Base-by-base conservation (phyloP, 495 filamentous ascomycete species). In the Hypoxylon lenormandii region DNA sequence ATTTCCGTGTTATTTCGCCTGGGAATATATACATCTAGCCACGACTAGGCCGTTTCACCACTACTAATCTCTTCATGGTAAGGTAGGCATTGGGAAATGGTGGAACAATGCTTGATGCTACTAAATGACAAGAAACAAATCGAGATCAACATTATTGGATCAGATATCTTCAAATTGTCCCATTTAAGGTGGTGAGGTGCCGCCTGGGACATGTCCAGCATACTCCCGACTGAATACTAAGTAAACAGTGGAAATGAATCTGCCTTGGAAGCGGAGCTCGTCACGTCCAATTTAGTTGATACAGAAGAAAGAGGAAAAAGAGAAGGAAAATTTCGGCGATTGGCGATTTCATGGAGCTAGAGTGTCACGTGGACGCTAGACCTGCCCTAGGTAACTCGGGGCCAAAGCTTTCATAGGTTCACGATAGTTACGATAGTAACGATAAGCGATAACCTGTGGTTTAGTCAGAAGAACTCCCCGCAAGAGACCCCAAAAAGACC, bases 211-310 rank as follows among this genome's bases (percentile, higher is more conserved):
- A 88, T 85, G 30, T 59, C 85, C 84, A 82, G 78, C 84, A 84
- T 79, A 74, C 79, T 78, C 77, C 80, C 77, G 21, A 75, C 73
- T 28, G 19, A 38, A 43, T 61, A 75, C 73, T 28, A 15, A 38
- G 36, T 61, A 53, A 42, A 45, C 38, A 46, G 70, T 61, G 77
- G 79, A 77, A 80, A 72, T 73, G 66, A 74, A 50, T 79, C 46
- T 78, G 76, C 60, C 53, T 72, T 70, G 3, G 74, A 78, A 81
- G 78, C 80, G 76, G 74, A 77, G 50, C 83, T 86, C 85, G 81
- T 86, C 84, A 84, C 70, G 56, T 80, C 82, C 80, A 82, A 80
- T 85, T 73, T 87, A 86, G 85, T 87, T 87, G 83, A 82, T 82
- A 80, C 60, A 68, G 73, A 80, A 75, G 70, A 70, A 75, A 79